Base-by-base conservation (phyloP, 2,329 filamentous ascomycete species). In the Penicillium rolfsii region DNA sequence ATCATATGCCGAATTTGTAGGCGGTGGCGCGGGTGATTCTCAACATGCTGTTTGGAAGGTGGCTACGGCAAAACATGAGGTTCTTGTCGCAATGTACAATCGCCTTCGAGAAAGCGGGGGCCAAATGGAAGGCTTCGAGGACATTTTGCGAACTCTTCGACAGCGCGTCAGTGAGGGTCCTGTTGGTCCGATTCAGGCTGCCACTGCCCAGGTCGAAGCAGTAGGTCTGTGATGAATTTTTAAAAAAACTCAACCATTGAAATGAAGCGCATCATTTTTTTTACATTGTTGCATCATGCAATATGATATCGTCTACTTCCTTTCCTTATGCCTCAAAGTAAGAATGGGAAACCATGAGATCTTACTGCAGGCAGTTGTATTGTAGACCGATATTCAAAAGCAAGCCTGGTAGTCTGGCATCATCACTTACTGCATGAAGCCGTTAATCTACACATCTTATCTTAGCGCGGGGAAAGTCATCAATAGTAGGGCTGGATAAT, bases 41-140 rank as follows among this genome's bases (percentile, higher is more conserved):
- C 83, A 87, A 67, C 84, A 81, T 63, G 80, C 83, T 1, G 84
- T 85, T 3, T 87, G 84, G 74, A 81, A 82, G 62, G 79, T 88
- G 45, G 84, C 84, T 1, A 80, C 78, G 50, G 82, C 83, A 0
- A 87, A 86, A 66, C 85, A 85, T 64, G 85, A 86, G 58, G 82
- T 82, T 2, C 66, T 87, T 52, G 80, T 81, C 16, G 78, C 79
- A 4, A 71, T 87, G n/a, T 75, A 83, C 30, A 65, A 72, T 26
- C 71, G 73, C 12, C 65, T 87, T 14, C 77, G 79, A 61, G 72
- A 74, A 7, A 70, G 61, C 8, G 68, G 70, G n/a, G 73, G 64
- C 1, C 63, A 70, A 38, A 65, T 70, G 35, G 69, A 71, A 56
- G 75, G 75, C 11, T 73, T 78, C 49, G 74, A 76, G 40, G 77